These are phyloP conservation scores for Rhexocercosporidium sp. DNA, from an alignment of 2,329 filamentous ascomycete species.

Conservation along the genomic window DNA sequence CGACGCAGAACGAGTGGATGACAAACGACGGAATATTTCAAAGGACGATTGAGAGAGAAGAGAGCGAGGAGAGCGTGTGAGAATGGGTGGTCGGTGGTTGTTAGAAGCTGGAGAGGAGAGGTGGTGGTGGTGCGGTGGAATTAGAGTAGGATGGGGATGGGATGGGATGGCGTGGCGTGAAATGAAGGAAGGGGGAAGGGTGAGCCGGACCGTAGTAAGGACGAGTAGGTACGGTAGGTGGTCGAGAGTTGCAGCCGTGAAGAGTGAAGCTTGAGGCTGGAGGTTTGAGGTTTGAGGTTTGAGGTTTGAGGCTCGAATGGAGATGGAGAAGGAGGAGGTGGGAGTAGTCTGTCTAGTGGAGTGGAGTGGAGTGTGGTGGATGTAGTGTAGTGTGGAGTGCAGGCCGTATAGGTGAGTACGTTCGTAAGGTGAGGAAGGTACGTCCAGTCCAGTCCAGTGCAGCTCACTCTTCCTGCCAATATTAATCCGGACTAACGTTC, in stretches of 20 bases:
- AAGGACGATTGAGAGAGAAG: neutral
- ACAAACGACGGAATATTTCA: neutral
- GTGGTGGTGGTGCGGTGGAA: no score
- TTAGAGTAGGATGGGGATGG: no score
- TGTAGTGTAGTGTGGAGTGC: no score
- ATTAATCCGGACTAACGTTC: no score
- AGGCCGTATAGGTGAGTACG: no score
- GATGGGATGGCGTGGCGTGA: neutral
- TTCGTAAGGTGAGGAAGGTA: no score
- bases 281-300: neutral
- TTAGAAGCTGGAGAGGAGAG: neutral
- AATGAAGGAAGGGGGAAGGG: neutral
- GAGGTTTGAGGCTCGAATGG: neutral
- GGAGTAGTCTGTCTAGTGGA: no score
- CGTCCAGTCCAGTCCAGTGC: no score
- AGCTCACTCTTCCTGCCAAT: no score
- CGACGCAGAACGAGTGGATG: conserved; percentile 8
- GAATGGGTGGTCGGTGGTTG: neutral
- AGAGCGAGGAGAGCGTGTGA: no score
- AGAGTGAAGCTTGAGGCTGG: no score
- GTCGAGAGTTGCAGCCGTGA: neutral
- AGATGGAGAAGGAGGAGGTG: neutral
- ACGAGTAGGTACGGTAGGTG: neutral
- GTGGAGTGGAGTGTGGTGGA: no score
- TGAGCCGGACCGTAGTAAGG: neutral